phyloP scores from a whole-genome alignment of 2,329 filamentous ascomycete genomes.

The Fusarium domesticum region DNA sequence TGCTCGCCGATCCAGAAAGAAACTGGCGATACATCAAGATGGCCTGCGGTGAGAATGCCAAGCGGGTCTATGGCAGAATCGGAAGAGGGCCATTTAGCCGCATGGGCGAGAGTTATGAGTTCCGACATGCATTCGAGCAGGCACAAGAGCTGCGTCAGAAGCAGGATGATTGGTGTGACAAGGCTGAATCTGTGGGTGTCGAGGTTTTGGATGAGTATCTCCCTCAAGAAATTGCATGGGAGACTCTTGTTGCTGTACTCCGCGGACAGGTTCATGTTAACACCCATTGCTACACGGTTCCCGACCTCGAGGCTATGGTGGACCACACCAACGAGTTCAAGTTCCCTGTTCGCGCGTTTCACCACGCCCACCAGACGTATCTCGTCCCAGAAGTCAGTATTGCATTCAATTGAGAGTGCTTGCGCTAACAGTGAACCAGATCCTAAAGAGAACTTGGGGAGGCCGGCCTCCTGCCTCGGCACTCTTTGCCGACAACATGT shows the following conservation, averaged over 20 bases:
- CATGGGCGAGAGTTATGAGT: constrained; percentile 67
- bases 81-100: constrained; percentile 57
- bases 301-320: constrained; percentile 67
- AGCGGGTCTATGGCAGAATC: constrained; percentile 55
- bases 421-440: constrained; percentile 31
- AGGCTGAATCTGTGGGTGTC: constrained; percentile 49
- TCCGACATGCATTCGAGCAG: constrained; percentile 65
- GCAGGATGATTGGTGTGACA: constrained; percentile 67
- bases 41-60: constrained; percentile 71
- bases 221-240: constrained; percentile 61
- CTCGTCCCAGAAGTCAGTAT: constrained; percentile 58
- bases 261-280: constrained; percentile 67
- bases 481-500: constrained; percentile 71
- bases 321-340: constrained; percentile 70
- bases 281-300: constrained; percentile 68
- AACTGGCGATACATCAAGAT: constrained; percentile 73
- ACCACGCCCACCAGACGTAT: constrained; percentile 67
- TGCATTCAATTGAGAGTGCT: no score
- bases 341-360: constrained; percentile 64
- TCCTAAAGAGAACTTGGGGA: constrained; percentile 56
- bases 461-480: constrained; percentile 53
- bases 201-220: constrained; percentile 56
- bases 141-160: constrained; percentile 53
- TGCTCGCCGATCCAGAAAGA: constrained; percentile 64
- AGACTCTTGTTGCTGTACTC: constrained; percentile 59